phyloP scores from a whole-genome alignment of 805 yeast species.

The Teunomyces gatunensis region DNA sequence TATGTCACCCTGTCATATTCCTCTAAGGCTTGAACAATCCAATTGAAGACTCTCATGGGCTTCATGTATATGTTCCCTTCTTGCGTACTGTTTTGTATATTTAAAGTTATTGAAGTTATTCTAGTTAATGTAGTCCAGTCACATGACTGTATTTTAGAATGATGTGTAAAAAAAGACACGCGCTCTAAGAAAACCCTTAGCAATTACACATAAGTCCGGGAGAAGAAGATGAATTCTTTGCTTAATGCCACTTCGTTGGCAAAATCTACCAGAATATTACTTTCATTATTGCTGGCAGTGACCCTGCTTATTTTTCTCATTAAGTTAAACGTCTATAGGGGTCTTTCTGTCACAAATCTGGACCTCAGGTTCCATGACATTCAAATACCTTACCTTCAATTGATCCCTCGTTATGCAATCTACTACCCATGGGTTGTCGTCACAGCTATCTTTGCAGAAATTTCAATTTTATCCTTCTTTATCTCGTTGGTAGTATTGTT shows the following conservation, averaged over 20 bases:
- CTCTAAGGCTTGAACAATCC: conserved; percentile 37
- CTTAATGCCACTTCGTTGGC: conserved; percentile 28
- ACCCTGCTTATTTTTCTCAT: conserved; percentile 42
- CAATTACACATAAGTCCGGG: neutral
- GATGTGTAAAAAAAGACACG: neutral
- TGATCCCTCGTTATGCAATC: conserved; percentile 57
- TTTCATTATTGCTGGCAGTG: conserved; percentile 36
- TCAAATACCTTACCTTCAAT: conserved; percentile 56
- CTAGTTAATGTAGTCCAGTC: neutral
- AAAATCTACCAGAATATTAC: conserved; percentile 45
- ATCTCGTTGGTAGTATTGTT: conserved; percentile 36
- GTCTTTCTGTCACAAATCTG: conserved; percentile 11
- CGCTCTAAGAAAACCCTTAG: neutral
- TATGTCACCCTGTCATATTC: conserved; percentile 55
- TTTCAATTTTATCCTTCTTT: conserved; percentile 44
- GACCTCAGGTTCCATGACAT: conserved; percentile 35
- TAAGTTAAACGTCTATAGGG: conserved; percentile 33
- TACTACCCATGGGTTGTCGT: conserved; percentile 63
- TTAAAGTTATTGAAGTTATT: conserved; percentile 3
- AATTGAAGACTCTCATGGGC: neutral
- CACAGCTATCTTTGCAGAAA: conserved; percentile 65
- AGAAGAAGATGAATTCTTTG: neutral
- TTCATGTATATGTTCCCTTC: conserved; percentile 4
- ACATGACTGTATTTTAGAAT: neutral
- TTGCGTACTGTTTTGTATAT: conserved; percentile 9